Evolutionary conservation across 1,139 yeast species (phyloP), one percentile per base, ranked within the genome.

Genomic region (Yarrowia galli): DNA sequence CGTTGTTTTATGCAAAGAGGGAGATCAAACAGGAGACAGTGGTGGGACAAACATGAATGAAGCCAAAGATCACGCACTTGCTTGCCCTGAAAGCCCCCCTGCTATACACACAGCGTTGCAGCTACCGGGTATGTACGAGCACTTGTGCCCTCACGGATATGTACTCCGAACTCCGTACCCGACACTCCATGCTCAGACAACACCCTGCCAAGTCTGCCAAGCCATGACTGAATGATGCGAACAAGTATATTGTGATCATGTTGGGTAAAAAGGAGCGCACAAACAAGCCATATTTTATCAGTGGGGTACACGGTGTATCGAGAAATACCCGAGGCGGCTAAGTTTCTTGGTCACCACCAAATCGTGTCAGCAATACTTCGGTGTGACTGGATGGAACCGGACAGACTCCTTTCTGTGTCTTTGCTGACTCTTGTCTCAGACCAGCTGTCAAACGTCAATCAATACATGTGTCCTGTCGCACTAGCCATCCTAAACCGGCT

Each of bases 251-350:
- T 42, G 32, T 28, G 1, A 28, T 28, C 23, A 18, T 20, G 46
- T 42, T 42, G 46, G 20, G 42, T 15, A 38, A 36, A 25, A 25
- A 25, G 7, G n/a, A 13, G n/a, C 12, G 36, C 36, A 32, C 36
- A 32, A 6, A 9, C 32, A 9, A n/a, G n/a, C n/a, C 32, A 28
- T 28, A 9, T n/a, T n/a, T n/a, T 28, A 36, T 38, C 16, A 15
- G 46, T 18, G 46, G 46, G 46, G 46, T 42, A 18, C 46, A 18
- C 32, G 23, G n/a, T 6, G 8, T 16, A 15, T 38, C 12, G 45
- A 42, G 18, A 23, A 20, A 45, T 12, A 43, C n/a, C 22, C 15
- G 48, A 45, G 49, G 28, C 51, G 51, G 35, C 51, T 46, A 46
- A 46, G 16, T n/a, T 13, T 12, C 25, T 20, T 42, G 12, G 13